A percentile compares a stretch with the other conserved stretches of the same genome.
These are phyloP conservation scores for Imleria badia DNA, from an alignment of 768 basidiomycete genomes.

Conservation along the genomic window DNA sequence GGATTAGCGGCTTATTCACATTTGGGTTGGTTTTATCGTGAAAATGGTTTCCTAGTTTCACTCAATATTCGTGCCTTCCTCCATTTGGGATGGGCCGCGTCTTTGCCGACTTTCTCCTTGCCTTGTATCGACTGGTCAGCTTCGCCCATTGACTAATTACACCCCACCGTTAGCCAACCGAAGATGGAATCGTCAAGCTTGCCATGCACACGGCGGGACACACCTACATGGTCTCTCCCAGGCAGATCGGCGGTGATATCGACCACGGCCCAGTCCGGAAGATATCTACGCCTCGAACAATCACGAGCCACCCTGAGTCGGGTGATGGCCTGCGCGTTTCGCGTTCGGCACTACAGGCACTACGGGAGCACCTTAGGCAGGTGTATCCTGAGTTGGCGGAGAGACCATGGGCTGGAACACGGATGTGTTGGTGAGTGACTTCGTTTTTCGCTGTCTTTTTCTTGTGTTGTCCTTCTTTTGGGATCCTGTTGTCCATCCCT, in stretches of 20 bases:
- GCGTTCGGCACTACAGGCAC: conserved; percentile 41
- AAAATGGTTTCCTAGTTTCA: no score
- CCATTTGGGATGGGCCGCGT: no score
- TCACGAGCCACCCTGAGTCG: conserved; percentile 53
- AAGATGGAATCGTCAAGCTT: conserved; percentile 70
- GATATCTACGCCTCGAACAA: conserved; percentile 78
- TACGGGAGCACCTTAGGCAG: conserved; percentile 52
- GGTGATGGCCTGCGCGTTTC: conserved; percentile 67
- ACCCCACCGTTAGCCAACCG: conserved; percentile 54
- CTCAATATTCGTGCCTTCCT: no score
- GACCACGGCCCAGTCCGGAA: conserved; percentile 13
- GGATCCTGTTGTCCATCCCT: neutral
- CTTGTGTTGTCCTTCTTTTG: neutral
- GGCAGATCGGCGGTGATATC: neutral
- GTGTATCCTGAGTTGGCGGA: conserved; percentile 79
- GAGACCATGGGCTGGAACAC: conserved; percentile 67
- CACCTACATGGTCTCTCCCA: conserved; percentile 38
- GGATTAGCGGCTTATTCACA: no score
- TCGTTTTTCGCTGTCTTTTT: neutral
- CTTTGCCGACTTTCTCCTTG: no score
- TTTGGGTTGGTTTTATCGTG: no score
- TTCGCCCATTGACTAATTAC: neutral
- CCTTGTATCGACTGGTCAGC: no score
- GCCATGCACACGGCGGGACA: conserved; percentile 78
- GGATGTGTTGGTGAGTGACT: conserved; percentile 80